Evolutionary conservation across 495 filamentous ascomycete genomes (phyloP), one percentile per base, ranked within the genome.

Genomic region (Saxophila tyrrhenica): DNA sequence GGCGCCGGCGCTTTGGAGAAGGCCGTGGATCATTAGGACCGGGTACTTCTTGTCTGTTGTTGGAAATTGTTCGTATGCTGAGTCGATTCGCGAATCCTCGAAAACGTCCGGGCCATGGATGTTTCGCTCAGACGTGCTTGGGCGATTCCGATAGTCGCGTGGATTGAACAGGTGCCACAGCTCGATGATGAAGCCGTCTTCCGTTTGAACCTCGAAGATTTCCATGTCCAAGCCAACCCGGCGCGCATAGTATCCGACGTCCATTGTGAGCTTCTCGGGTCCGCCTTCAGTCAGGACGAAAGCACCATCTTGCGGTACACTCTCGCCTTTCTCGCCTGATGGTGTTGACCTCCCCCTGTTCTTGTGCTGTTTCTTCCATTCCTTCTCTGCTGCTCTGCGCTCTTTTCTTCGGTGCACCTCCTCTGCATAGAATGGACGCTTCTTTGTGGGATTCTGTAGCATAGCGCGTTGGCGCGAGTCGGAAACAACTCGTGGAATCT

Each of bases 121-220:
- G 3, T 52, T 20, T 24, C 62, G 69, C 15, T 65, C 59, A n/a
- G 29, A 25, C 1, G 41, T 32, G 17, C 59, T 48, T 15, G 55
- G n/a, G 2, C 54, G 53, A 2, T 55, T 50, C 16, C 41, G 22
- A 61, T 86, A 83, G 52, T 92, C 84, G 50, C 75, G 74, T 0
- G 91, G 92, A 52, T 95, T 83, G 65, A 89, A 97, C 29, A 97
- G 73, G 65, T 96, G 91, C 81, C 85, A 92, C 0, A 97, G 71
- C 17, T 81, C 76, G 52, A 97, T 84, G 56, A 96, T 78, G 64
- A 95, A 96, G 3, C 91, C 92, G 63, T 97, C 91, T 67, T 96
- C 91, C 0, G 92, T 97, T 67, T 95, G 81, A 0, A 96, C 89
- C 35, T 85, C 73, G 63, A 85, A 89, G 20, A 76, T 78, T 62